Base-by-base conservation (phyloP, 768 basidiomycete genomes). In the Mycena latifolia region DNA sequence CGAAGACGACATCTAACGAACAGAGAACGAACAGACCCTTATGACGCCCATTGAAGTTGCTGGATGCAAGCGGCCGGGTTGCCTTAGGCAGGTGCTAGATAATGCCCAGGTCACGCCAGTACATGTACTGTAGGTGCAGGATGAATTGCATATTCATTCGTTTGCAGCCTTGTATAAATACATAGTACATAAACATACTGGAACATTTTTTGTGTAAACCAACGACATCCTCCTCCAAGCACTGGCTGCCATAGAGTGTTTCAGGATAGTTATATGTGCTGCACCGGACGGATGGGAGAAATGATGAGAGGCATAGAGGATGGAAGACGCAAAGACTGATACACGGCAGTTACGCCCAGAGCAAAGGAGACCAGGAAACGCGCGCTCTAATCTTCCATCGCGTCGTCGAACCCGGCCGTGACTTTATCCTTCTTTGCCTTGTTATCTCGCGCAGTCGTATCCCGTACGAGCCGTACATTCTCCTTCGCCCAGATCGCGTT, bases 401-500 rank as follows among this genome's bases (percentile, higher is more conserved):
- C 84, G 57, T 78, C 81, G 61, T 78, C 79, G 68, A 87, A 84
- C 18, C 75, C 72, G 47, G 77, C 72, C n/a, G 41, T 22, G 37
- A 58, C 51, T 35, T 64, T 71, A 28, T 70, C 57, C 56, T 60
- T 78, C 70, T 75, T 82, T 35, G 72, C 70, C 55, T 75, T 80
- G 29, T 71, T 67, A 60, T 70, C 70, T 25, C 65, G 64, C 20
- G 63, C 63, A 54, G 51, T 81, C 45, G 80, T 53, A 60, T 89
- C 88, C 45, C 82, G 79, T 24, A 75, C 72, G 50, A 89, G 79
- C 37, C 81, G 78, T 0, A 77, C 70, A 46, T 76, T 78, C 76
- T 90, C 89, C 65, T 82, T 81, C 63, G 82, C 79, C 85, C 86
- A 89, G 37, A 90, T 84, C 7, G 77, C 79, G 39, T 80, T 79